phyloP scores from a whole-genome alignment of 163 green algal species.

The Chloroidium sp. region DNA sequence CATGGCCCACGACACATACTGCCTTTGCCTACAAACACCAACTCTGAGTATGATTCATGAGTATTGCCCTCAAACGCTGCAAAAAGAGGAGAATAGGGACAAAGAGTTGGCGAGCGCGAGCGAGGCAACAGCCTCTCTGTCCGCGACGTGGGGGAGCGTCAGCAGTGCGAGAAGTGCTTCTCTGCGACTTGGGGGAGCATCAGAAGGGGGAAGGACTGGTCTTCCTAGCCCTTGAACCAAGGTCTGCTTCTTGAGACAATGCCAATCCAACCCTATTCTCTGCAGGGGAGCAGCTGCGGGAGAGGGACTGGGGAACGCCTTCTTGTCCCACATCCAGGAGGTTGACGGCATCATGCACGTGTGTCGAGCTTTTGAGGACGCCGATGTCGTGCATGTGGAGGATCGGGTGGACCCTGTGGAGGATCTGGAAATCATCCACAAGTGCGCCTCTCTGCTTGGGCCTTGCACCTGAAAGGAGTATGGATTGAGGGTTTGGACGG shows the following conservation, averaged over 20 bases:
- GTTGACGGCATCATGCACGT: conserved; percentile 99
- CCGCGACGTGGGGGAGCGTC: too few relatives aligned
- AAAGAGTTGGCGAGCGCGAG: too few relatives aligned
- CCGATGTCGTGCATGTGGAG: conserved; percentile 94
- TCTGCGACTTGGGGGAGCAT: too few relatives aligned
- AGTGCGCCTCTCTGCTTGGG: neutral
- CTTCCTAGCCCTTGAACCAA: too few relatives aligned
- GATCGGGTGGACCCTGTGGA: conserved; percentile 83
- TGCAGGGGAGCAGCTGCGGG: conserved; percentile 65
- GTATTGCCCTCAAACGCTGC: neutral
- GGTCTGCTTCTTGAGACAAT: neutral
- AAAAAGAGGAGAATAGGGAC: too few relatives aligned
- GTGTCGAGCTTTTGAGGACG: conserved; percentile 76
- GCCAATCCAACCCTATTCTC: too few relatives aligned
- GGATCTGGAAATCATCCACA: conserved; percentile 94
- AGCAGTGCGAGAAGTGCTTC: too few relatives aligned
- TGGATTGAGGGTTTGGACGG: too few relatives aligned
- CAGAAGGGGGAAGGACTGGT: too few relatives aligned
- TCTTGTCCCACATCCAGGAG: conserved; percentile 89
- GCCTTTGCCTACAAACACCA: neutral
- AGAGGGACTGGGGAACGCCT: conserved; percentile 93
- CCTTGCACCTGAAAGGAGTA: neutral
- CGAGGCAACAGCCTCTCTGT: too few relatives aligned
- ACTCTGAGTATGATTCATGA: neutral
- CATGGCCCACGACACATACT: too few relatives aligned